Evolutionary conservation across 805 yeast species (phyloP).

Genomic region (Torulaspora gathmanii): DNA sequence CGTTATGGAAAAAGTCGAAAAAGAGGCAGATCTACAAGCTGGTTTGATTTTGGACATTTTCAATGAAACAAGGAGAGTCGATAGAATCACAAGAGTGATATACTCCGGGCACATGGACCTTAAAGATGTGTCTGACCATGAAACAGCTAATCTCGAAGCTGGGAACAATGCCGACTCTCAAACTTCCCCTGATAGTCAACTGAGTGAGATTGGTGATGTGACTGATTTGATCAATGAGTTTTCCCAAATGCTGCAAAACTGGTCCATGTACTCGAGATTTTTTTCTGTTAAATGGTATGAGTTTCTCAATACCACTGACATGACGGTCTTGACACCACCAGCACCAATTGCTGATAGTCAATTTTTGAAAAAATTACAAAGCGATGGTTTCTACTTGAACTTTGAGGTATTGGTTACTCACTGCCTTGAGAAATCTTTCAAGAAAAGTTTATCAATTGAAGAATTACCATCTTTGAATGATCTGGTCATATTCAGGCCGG

Average conservation of each 20-base stretch:
- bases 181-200: slow-evolving; percentile 31
- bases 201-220: slow-evolving; percentile 48
- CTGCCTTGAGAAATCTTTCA: slow-evolving; percentile 71
- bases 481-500: slow-evolving; percentile 24
- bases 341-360: slow-evolving; percentile 28
- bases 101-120: slow-evolving; percentile 18
- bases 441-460: slow-evolving; percentile 75
- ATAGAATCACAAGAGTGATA: slow-evolving; percentile 47
- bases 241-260: slow-evolving; percentile 72
- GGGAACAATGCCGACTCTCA: neutral
- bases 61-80: slow-evolving; percentile 64
- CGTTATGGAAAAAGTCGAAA: slow-evolving; percentile 70
- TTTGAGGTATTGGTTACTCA: slow-evolving; percentile 62
- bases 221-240: slow-evolving; percentile 53
- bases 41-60: slow-evolving; percentile 84
- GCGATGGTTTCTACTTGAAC: slow-evolving; percentile 48
- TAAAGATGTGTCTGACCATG: slow-evolving; percentile 21
- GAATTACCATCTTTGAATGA: slow-evolving; percentile 58
- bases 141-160: slow-evolving; percentile 27
- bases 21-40: slow-evolving; percentile 89
- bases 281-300: slow-evolving; percentile 64
- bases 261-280: slow-evolving; percentile 77
- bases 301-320: slow-evolving; percentile 22
- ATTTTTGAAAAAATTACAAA: slow-evolving; percentile 24
- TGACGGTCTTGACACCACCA: slow-evolving; percentile 18